A percentile compares a stretch with the other conserved stretches of the same genome.
These are phyloP conservation scores for Mortierella alpina DNA, from an alignment of 192 early-diverging fungal species.

Conservation along the genomic window DNA sequence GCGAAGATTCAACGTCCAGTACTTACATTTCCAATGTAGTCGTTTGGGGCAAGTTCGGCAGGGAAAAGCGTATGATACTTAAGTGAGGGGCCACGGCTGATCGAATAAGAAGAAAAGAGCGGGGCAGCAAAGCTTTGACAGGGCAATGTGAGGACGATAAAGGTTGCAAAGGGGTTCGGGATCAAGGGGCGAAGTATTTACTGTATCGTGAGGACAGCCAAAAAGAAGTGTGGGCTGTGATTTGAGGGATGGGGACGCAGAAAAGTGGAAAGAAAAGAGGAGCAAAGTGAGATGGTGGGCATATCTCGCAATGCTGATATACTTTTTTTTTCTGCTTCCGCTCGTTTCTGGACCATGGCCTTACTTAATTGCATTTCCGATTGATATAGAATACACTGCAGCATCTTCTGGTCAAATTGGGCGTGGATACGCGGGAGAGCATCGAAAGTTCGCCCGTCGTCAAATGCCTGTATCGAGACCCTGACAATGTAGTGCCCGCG, in stretches of 20 bases:
- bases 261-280: conserved; percentile 6
- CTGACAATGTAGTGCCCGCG: no score
- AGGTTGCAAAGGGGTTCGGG: no score
- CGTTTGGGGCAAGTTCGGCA: no score
- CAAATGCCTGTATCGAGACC: not conserved
- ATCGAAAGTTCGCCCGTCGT: not conserved
- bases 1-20: no score
- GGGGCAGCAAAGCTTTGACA: no score
- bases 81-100: no score
- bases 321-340: conserved; percentile 11
- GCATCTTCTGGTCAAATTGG: not conserved
- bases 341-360: not conserved
- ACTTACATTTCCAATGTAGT: no score
- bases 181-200: no score
- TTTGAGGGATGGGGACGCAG: not conserved
- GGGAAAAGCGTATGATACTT: no score
- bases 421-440: not conserved
- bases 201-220: not conserved
- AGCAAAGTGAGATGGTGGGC: conserved; percentile 1
- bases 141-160: no score
- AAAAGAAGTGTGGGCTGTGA: not conserved
- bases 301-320: conserved; percentile 28
- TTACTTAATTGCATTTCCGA: not conserved
- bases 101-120: no score
- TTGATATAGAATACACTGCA: not conserved